Base-by-base conservation (phyloP, 805 yeast species). In the Candida golubevii region DNA sequence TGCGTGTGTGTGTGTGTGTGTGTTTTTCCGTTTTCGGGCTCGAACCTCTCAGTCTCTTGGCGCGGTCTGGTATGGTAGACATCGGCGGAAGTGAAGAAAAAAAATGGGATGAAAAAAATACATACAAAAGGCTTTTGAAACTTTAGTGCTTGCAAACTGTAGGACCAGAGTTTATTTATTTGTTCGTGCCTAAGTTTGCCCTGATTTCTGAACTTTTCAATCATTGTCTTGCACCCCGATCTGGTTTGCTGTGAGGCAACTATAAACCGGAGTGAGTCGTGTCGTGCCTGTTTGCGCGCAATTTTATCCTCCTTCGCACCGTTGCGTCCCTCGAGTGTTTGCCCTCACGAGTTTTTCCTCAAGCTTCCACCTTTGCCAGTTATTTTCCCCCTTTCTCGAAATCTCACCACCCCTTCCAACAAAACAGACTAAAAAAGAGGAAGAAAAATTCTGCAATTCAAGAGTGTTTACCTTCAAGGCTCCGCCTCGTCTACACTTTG, bases 301-400 rank as follows among this genome's bases (percentile, higher is more conserved):
- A 42, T 8, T 33, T 23, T 33, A 18, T 30, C 39, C 39, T 30
- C 30, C 33, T 32, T 41, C 38, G 37, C 41, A 29, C 33, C 29
- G 31, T n/a, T 40, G 14, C 39, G 43, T 28, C 46, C 44, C 40
- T 30, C 32, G 32, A 26, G 26, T 44, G 40, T 39, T 44, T 44
- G 47, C 47, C 43, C 37, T 32, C 40, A 15, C 40, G 35, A 36
- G 36, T 39, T 39, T 43, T 44, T 44, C 47, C 43, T 44, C 42
- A 14, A 39, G 38, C 37, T 44, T 44, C 47, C 43, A 39, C 35
- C 34, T 4, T 23, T 32, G 37, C 46, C 38, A 23, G 3, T 23
- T 18, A 13, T 44, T 32, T 36, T 30, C 27, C 37, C 41, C 39
- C 35, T 29, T 29, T 29, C 32, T 29, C 23, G 23, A 18, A 18